Evolutionary conservation across 805 yeast species (phyloP).

Genomic region (Saccharomycopsis schoenii): DNA sequence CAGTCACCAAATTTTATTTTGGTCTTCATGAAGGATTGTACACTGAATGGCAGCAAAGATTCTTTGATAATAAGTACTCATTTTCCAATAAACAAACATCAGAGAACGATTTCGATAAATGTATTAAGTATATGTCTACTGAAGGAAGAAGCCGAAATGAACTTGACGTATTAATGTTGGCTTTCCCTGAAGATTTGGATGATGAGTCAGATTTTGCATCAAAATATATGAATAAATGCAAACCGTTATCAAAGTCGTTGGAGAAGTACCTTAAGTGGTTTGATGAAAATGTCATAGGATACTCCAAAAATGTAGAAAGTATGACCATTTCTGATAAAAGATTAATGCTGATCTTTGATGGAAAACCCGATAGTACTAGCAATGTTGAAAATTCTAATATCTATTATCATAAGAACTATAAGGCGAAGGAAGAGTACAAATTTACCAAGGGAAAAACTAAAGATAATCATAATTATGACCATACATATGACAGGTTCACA

Average conservation of each 20-base stretch:
- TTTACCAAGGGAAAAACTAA: background rate
- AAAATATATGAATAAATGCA: conserved; percentile 30
- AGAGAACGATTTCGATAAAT: conserved; percentile 24
- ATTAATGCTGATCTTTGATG: conserved; percentile 12
- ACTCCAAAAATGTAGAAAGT: conserved; percentile 25
- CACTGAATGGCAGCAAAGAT: background rate
- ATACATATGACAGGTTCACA: background rate
- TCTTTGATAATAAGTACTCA: conserved; percentile 2
- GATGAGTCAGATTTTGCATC: conserved; percentile 25
- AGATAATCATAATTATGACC: background rate
- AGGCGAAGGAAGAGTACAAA: background rate
- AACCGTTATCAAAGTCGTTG: conserved; percentile 35
- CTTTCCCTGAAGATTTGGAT: conserved; percentile 14
- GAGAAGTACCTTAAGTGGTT: conserved; percentile 43
- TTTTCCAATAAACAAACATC: conserved; percentile 8
- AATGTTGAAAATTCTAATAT: background rate
- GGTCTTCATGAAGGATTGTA: conserved; percentile 3
- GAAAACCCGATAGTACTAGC: background rate
- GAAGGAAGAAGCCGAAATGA: conserved; percentile 20
- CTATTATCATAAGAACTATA: background rate
- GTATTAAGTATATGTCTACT: conserved; percentile 19
- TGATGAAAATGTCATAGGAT: conserved; percentile 26
- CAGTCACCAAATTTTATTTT: conserved; percentile 22
- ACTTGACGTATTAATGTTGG: conserved; percentile 6
- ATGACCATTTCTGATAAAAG: conserved; percentile 19